phyloP scores from a whole-genome alignment of 768 basidiomycete species.

The Podaxis pistillaris region DNA sequence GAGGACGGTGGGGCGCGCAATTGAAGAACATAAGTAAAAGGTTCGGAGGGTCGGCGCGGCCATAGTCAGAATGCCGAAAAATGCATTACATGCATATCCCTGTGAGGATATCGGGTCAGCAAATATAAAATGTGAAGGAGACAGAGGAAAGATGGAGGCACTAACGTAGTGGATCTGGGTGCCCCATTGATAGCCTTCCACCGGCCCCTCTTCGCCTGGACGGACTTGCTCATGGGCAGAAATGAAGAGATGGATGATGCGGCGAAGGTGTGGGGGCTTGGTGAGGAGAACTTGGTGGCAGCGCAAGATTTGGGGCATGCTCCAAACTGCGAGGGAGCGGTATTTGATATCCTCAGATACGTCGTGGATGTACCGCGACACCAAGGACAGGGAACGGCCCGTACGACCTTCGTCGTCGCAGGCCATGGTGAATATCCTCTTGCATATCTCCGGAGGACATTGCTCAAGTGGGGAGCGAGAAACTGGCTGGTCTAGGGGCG shows the following conservation, averaged over 20 bases:
- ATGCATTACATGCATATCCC: constrained; percentile 20
- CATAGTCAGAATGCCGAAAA: constrained; percentile 19
- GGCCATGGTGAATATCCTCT: constrained; percentile 26
- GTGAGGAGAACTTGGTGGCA: constrained; percentile 23
- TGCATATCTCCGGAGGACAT: constrained; percentile 12
- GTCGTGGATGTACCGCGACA: constrained; percentile 29
- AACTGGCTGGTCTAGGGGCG: not conserved
- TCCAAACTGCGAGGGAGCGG: constrained; percentile 28
- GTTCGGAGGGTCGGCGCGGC: constrained; percentile 23
- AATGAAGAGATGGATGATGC: constrained; percentile 29
- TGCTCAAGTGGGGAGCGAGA: not conserved
- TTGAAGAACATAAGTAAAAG: constrained; percentile 24
- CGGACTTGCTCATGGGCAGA: constrained; percentile 20
- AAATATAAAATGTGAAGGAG: not conserved
- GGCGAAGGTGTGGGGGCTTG: constrained; percentile 21
- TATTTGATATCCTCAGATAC: constrained; percentile 24
- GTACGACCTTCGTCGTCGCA: constrained; percentile 35
- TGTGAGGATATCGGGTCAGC: not conserved
- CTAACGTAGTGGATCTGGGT: constrained; percentile 13
- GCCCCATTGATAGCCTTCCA: not conserved
- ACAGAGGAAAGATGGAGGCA: not conserved
- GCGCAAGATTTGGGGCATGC: constrained; percentile 23
- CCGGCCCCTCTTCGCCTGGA: not conserved
- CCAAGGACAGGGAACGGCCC: constrained; percentile 34
- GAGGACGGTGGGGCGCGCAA: constrained; percentile 19